A percentile compares a stretch with the other conserved stretches of the same genome.
Evolutionary conservation across 352 stramenopile species (phyloP).

Genomic region (Phytophthora capsici): DNA sequence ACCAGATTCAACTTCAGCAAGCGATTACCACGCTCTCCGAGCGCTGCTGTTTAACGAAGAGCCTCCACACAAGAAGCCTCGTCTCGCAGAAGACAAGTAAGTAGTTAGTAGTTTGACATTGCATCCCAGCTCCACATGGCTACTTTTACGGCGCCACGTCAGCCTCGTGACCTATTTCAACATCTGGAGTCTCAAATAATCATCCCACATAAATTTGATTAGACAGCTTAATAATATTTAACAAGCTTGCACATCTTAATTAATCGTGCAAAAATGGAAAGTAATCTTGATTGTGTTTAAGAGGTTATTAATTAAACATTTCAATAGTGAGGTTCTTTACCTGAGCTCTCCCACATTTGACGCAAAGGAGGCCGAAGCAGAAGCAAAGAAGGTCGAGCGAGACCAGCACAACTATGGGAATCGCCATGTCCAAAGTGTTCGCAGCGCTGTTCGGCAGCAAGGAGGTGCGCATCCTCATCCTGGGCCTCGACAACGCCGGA

Average conservation of each 20-base stretch:
- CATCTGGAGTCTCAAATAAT: no score
- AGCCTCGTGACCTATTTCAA: not conserved
- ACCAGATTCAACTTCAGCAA: slow-evolving; percentile 11
- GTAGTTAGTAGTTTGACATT: no score
- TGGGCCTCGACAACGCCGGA: slow-evolving; percentile 99
- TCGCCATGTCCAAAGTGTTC: slow-evolving; percentile 98
- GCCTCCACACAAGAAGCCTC: slow-evolving; percentile 64
- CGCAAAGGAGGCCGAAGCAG: slow-evolving; percentile 9
- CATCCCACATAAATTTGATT: no score
- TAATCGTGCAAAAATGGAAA: no score
- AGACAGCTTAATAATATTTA: no score
- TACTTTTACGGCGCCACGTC: slow-evolving; percentile 8
- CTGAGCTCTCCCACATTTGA: slow-evolving; percentile 33
- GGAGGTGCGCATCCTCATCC: slow-evolving; percentile 99
- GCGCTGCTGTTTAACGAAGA: slow-evolving; percentile 40
- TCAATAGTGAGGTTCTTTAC: no score
- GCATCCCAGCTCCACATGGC: slow-evolving; percentile 6
- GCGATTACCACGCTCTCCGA: slow-evolving; percentile 38
- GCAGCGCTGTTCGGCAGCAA: slow-evolving; percentile 98
- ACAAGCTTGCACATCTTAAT: no score
- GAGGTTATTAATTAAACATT: no score
- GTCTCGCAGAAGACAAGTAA: slow-evolving; percentile 40
- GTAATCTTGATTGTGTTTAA: no score
- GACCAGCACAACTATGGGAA: slow-evolving; percentile 91
- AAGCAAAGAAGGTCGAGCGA: slow-evolving; percentile 27